Conservation (phyloP, 495 filamentous ascomycete species). For the Amphirosellinia nigrospora region DNA sequence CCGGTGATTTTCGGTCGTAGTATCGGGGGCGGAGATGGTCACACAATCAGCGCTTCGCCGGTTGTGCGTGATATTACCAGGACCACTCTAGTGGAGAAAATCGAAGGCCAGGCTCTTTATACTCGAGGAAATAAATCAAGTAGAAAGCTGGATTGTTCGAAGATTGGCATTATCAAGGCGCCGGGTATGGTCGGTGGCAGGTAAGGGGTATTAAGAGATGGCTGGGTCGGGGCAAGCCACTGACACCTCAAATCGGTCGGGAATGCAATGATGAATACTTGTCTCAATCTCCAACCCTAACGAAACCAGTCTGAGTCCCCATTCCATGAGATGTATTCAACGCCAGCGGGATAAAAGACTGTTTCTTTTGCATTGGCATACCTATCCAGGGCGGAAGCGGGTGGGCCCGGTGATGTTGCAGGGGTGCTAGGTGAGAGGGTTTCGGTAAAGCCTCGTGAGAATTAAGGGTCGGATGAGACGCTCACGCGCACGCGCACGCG, state of each 20-base stretch:
- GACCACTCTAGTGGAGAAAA: background rate
- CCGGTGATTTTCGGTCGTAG: slow-evolving; percentile 5
- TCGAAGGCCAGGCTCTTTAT: background rate
- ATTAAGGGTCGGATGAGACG: slow-evolving; percentile 15
- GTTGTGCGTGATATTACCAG: background rate
- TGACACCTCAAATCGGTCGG: background rate
- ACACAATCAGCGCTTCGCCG: background rate
- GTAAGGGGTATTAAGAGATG: background rate
- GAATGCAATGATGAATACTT: background rate
- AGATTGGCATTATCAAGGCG: background rate
- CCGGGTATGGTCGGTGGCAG: background rate
- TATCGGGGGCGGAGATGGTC: background rate
- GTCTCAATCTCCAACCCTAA: background rate
- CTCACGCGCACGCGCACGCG: slow-evolving; percentile 12
- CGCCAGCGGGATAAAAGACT: background rate
- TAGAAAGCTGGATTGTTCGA: background rate
- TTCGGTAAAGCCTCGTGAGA: background rate
- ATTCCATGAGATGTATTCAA: background rate
- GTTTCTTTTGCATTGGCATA: background rate
- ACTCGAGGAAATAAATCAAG: background rate
- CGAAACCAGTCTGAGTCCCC: background rate
- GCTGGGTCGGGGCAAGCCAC: background rate
- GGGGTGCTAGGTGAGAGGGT: background rate
- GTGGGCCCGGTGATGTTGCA: background rate
- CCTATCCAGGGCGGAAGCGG: background rate